Evolutionary conservation across 192 early-diverging fungal genomes (phyloP).

Genomic region (Coemansia sp.): DNA sequence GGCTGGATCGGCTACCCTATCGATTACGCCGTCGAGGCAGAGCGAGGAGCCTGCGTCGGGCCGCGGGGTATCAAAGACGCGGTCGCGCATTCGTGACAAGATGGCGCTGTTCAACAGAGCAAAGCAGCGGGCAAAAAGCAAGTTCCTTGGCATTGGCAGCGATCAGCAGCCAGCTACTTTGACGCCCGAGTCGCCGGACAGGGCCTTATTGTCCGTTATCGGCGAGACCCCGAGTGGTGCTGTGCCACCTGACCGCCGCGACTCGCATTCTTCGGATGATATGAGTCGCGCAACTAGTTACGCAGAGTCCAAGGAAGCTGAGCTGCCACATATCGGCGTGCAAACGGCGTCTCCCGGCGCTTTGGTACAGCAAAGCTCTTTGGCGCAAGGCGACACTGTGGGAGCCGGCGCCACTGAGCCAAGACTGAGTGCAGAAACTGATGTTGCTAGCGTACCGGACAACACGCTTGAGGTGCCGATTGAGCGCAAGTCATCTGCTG

Average conservation of each 20-base stretch:
- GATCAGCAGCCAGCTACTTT: not conserved
- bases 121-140: slow-evolving; percentile 28
- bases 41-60: not conserved
- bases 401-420: not conserved
- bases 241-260: not conserved
- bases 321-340: not conserved
- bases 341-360: not conserved
- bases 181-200: not conserved
- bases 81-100: slow-evolving; percentile 39
- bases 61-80: slow-evolving; percentile 21
- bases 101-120: slow-evolving; percentile 38
- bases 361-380: not conserved
- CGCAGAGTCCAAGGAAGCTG: not conserved
- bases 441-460: not conserved
- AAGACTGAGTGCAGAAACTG: not conserved
- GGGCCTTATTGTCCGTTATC: not conserved
- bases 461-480: not conserved
- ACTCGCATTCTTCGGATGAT: not conserved
- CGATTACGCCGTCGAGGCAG: slow-evolving; percentile 2
- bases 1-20: not conserved
- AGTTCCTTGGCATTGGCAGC: slow-evolving; percentile 21
- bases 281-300: not conserved
- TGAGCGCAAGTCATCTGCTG: slow-evolving; percentile 7
- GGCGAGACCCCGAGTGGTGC: not conserved
- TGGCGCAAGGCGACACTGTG: not conserved